Evolutionary conservation across 441 rosid genomes (phyloP).

Genomic region (Populus hybrid): DNA sequence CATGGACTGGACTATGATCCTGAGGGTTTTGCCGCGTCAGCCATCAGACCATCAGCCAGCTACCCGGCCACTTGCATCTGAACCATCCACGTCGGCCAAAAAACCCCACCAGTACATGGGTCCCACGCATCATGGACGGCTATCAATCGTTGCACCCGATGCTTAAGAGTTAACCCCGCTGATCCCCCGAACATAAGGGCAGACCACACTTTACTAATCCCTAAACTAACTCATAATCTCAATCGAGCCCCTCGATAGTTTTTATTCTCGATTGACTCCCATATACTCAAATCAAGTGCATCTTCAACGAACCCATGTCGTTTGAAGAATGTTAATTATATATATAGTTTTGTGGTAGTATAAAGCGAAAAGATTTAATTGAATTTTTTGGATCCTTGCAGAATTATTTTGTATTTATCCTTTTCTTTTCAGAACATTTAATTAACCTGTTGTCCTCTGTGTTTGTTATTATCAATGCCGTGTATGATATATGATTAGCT

Average conservation of each 20-base stretch:
- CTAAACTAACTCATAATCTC: not conserved
- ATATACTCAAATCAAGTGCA: not conserved
- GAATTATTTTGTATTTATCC: too few species aligned
- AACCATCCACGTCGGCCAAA: conserved; percentile 5
- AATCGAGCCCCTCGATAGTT: not conserved
- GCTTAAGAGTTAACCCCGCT: not conserved
- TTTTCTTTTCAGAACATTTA: too few species aligned
- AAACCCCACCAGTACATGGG: not conserved
- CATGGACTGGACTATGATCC: too few species aligned
- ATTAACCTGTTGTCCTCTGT: too few species aligned
- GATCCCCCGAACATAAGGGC: not conserved
- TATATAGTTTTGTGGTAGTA: too few species aligned
- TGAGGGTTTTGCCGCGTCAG: too few species aligned
- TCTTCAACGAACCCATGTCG: not conserved
- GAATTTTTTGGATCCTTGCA: too few species aligned
- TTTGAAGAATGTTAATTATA: too few species aligned
- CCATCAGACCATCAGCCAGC: not conserved
- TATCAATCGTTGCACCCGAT: conserved; percentile 1
- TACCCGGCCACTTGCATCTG: not conserved
- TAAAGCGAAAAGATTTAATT: too few species aligned
- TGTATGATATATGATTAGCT: too few species aligned
- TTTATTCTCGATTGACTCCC: not conserved
- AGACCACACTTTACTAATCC: not conserved
- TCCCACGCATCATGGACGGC: conserved; percentile 10
- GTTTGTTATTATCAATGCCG: too few species aligned